A percentile compares a stretch with the other conserved stretches of the same genome.
Conservation (phyloP, 768 basidiomycete species). For the Pisolithus sp. region DNA sequence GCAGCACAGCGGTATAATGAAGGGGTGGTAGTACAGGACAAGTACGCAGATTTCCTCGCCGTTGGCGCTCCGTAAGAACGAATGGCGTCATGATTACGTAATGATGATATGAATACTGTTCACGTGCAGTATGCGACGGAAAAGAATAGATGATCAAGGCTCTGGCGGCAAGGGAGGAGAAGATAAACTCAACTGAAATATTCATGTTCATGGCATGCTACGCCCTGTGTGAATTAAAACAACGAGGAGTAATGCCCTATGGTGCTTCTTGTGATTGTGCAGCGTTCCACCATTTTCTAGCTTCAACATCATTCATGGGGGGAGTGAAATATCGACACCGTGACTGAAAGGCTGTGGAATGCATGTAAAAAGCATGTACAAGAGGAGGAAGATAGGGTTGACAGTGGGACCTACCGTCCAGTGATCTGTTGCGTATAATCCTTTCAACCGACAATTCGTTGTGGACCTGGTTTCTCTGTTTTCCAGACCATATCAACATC, state of each 20-base stretch:
- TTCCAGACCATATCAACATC: conserved; percentile 18
- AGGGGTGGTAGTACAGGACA: not conserved
- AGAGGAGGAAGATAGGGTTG: conserved; percentile 11
- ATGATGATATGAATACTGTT: conserved; percentile 5
- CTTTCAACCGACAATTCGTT: conserved; percentile 69
- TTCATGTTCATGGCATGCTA: conserved; percentile 10
- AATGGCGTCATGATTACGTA: conserved; percentile 26
- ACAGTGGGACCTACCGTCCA: conserved; percentile 50
- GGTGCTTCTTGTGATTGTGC: conserved; percentile 29
- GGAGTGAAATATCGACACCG: conserved; percentile 78
- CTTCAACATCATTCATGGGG: conserved; percentile 52
- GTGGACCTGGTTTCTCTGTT: conserved; percentile 64
- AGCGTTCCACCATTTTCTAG: conserved; percentile 49
- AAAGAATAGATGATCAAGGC: conserved; percentile 2
- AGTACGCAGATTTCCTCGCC: conserved; percentile 2
- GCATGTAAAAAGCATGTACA: conserved; percentile 11
- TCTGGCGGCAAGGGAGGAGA: not conserved
- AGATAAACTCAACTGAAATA: conserved; percentile 9
- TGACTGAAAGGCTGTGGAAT: conserved; percentile 58
- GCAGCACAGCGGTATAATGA: conserved; percentile 9
- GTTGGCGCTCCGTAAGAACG: not conserved
- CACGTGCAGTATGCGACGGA: not conserved
- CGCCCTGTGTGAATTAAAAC: conserved; percentile 20
- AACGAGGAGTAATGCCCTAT: conserved; percentile 27
- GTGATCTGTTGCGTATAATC: conserved; percentile 62